Base-by-base conservation (phyloP, 768 basidiomycete genomes). In the Lactifluus rugatus region DNA sequence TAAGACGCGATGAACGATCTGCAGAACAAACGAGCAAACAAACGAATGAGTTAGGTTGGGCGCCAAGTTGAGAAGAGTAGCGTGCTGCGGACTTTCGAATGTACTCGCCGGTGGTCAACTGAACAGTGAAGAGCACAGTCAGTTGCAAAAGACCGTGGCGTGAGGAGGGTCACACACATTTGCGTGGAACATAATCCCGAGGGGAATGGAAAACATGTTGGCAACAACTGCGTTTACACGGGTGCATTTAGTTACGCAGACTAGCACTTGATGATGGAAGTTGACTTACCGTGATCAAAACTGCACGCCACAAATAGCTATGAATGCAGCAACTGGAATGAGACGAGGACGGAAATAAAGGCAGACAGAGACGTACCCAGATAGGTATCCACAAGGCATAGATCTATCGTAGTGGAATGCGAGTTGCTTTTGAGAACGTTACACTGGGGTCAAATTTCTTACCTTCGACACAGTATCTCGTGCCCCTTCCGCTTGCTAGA, bases 201-300 rank as follows among this genome's bases (percentile, higher is more conserved):
- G 68, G 0, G 84, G 84, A 8, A 88, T 70, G 3, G 81, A 85
- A 68, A 82, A 87, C 86, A 88, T 87, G 66, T 88, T 88, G 19
- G 86, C 86, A 26, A 85, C 71, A 10, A 85, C 84, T 84, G 47
- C 37, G 17, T 13, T 11, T 21, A 37, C 3, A 44, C 13, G 45
- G 45, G 11, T 7, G 45, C 23, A 14, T 46, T 46, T 13, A 25
- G 9, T 16, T 23, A 13, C 2, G 45, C 14, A 11, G 14, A 25
- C 13, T 3, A 25, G 10, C 45, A 16, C 16, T 14, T 23, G 8
- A 19, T 26, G 14, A 25, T 19, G 23, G 25, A 46, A 5, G 11
- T 5, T 5, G 21, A 61, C 75, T 56, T 67, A 81, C 85, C 83
- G 73, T 88, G 86, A 64, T 88, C 86, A 62, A 76, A 86, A 13